These are phyloP conservation scores for Cornus kousa DNA, from an alignment of 148 eudicot species.

Conservation along the genomic window DNA sequence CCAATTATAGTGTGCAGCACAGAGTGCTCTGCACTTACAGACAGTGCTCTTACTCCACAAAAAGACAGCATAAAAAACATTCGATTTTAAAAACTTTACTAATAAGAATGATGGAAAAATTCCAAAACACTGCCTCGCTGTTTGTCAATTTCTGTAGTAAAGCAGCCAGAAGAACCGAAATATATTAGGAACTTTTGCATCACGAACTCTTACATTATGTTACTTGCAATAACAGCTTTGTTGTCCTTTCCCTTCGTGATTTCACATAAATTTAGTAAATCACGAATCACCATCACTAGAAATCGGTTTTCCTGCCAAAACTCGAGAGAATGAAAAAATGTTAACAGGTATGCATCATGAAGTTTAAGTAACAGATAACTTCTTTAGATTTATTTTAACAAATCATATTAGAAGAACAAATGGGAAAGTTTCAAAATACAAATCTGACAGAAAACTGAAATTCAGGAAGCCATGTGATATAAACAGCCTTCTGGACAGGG, in stretches of 20 bases:
- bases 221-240: constrained; percentile 98
- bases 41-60: background rate
- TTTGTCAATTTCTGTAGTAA: background rate
- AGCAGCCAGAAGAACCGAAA: background rate
- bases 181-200: background rate
- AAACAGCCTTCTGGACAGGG: too few relatives aligned
- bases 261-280: constrained; percentile 90
- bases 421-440: too few relatives aligned
- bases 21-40: background rate
- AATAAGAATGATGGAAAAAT: background rate
- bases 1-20: background rate
- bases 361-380: background rate
- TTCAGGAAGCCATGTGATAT: too few relatives aligned
- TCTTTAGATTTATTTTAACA: background rate
- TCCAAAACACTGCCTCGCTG: background rate
- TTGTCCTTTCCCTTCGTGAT: constrained; percentile 97
- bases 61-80: background rate
- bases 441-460: too few relatives aligned
- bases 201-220: constrained; percentile 73
- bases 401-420: too few relatives aligned
- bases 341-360: background rate
- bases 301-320: constrained; percentile 86
- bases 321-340: background rate
- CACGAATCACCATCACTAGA: constrained; percentile 98
- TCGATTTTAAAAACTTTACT: background rate